Conservation (phyloP, 148 eudicot genomes). For the Polygonum maritimum region DNA sequence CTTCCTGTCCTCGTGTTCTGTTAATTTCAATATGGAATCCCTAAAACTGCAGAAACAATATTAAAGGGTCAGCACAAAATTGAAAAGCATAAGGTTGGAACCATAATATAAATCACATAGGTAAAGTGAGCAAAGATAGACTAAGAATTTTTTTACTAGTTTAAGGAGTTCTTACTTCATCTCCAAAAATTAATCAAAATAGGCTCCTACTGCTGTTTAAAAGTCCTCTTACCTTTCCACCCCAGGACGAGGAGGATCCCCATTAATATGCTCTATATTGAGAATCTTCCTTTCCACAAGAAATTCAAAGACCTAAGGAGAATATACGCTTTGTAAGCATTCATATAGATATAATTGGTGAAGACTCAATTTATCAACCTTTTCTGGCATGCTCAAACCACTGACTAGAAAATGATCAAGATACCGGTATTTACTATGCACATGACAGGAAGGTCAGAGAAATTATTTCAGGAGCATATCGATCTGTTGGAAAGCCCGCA, state of each 20-base stretch:
- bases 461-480: neutral
- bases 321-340: neutral
- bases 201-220: neutral
- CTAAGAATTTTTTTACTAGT: neutral
- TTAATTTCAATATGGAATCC: constrained; percentile 72
- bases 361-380: neutral
- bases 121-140: neutral
- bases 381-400: neutral
- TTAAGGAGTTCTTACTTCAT: neutral
- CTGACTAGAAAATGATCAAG: neutral
- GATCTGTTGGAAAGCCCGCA: neutral
- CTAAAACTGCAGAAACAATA: constrained; percentile 54
- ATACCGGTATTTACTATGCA: neutral
- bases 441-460: neutral
- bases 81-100: neutral
- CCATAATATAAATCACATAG: neutral
- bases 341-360: neutral
- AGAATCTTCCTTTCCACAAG: constrained; percentile 65
- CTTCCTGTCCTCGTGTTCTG: constrained; percentile 87
- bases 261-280: constrained; percentile 58
- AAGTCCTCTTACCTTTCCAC: constrained; percentile 66
- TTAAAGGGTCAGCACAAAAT: neutral
- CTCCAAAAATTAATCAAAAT: neutral
- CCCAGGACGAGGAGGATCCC: constrained; percentile 65
- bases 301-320: constrained; percentile 61